Evolutionary conservation across 768 basidiomycete genomes (phyloP).

Genomic region (Lentinula sp.): DNA sequence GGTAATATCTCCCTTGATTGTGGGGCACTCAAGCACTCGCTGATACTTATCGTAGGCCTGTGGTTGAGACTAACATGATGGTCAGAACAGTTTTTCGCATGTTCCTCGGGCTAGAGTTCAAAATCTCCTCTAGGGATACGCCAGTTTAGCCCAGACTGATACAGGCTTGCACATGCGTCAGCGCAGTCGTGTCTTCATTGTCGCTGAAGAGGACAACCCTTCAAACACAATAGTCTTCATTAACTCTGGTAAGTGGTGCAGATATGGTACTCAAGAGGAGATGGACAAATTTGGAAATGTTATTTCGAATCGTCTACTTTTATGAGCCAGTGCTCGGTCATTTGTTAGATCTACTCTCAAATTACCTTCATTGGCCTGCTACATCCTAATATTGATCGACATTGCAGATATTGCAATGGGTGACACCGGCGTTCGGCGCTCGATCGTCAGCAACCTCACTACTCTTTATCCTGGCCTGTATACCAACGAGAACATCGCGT

Average conservation of each 20-base stretch:
- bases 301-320: neutral
- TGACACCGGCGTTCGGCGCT: conserved; percentile 68
- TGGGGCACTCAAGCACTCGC: neutral
- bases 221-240: conserved; percentile 66
- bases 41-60: conserved; percentile 36
- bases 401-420: conserved; percentile 73
- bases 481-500: conserved; percentile 64
- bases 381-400: neutral
- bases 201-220: conserved; percentile 54
- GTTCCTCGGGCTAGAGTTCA: neutral
- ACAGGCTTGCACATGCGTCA: conserved; percentile 78
- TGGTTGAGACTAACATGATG: conserved; percentile 85
- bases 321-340: too few relatives aligned
- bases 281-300: neutral
- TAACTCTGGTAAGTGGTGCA: conserved; percentile 50
- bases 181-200: conserved; percentile 69
- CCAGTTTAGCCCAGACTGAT: conserved; percentile 56
- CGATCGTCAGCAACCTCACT: conserved; percentile 55
- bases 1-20: conserved; percentile 30
- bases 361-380: neutral
- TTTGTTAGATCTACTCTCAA: too few relatives aligned
- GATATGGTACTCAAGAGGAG: neutral
- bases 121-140: conserved; percentile 50
- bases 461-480: conserved; percentile 58
- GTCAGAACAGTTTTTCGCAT: conserved; percentile 23